A percentile compares a stretch with the other conserved stretches of the same genome.
These are phyloP conservation scores for Tulasnella sp. DNA, from an alignment of 768 basidiomycete genomes.

Conservation along the genomic window DNA sequence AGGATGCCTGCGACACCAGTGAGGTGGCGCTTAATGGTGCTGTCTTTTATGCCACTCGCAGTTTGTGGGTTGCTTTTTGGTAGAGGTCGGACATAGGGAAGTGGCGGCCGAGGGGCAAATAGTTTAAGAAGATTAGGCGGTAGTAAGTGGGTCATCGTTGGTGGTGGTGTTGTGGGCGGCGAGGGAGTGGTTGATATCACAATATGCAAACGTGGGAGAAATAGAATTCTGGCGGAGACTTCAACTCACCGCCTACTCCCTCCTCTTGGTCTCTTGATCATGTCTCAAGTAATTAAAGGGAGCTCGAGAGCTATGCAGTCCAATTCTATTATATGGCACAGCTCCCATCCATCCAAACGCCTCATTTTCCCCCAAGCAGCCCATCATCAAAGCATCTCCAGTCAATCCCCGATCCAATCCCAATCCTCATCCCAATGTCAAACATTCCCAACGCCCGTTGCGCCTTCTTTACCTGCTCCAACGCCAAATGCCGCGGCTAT, in stretches of 20 bases:
- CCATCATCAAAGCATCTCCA: too few relatives aligned
- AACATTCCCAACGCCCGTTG: not conserved
- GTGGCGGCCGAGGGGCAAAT: constrained; percentile 85
- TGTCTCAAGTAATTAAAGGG: too few relatives aligned
- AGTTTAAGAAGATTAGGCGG: constrained; percentile 95
- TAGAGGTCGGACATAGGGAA: constrained; percentile 77
- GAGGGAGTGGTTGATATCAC: not conserved
- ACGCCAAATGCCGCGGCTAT: not conserved
- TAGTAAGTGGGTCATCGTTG: constrained; percentile 57
- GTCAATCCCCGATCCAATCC: too few relatives aligned
- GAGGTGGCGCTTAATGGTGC: constrained; percentile 57
- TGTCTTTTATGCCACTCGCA: constrained; percentile 37
- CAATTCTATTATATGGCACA: too few relatives aligned
- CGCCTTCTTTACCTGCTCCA: not conserved
- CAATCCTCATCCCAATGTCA: too few relatives aligned
- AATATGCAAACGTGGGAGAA: not conserved
- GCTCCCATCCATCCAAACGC: too few relatives aligned
- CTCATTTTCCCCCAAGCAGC: too few relatives aligned
- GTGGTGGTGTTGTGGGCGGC: not conserved
- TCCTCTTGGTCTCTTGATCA: too few relatives aligned
- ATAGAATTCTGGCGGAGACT: not conserved
- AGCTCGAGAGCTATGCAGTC: too few relatives aligned
- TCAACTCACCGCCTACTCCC: not conserved
- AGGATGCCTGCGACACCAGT: constrained; percentile 69
- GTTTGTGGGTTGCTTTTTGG: constrained; percentile 45